These are phyloP conservation scores for Rutstroemia sp. DNA, from an alignment of 2,329 filamentous ascomycete species.

Conservation along the genomic window DNA sequence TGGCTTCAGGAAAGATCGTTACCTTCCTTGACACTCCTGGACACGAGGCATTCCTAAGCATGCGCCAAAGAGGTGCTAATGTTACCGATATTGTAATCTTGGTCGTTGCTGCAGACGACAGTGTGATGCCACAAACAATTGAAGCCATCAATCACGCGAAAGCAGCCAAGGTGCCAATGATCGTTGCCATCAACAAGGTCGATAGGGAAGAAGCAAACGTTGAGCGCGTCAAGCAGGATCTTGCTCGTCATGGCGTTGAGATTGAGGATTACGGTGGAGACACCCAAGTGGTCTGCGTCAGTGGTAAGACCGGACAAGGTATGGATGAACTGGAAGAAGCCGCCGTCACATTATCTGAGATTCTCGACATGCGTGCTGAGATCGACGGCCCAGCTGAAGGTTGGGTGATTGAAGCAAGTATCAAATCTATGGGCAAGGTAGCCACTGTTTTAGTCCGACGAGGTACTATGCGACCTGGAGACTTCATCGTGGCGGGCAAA, in stretches of 20 bases:
- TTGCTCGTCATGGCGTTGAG: constrained; percentile 75
- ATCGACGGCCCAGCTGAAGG: constrained; percentile 72
- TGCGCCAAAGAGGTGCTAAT: constrained; percentile 91
- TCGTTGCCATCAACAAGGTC: constrained; percentile 96
- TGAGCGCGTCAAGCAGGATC: constrained; percentile 80
- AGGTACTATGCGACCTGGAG: constrained; percentile 74
- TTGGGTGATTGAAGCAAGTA: constrained; percentile 86
- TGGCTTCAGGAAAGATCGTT: constrained; percentile 81
- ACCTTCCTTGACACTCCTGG: constrained; percentile 97
- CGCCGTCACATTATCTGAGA: constrained; percentile 75
- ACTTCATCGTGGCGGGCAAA: constrained; percentile 78
- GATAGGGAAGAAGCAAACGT: constrained; percentile 79
- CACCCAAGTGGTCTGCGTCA: constrained; percentile 83
- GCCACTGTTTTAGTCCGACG: constrained; percentile 85
- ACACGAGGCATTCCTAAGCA: constrained; percentile 89
- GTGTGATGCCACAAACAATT: constrained; percentile 93
- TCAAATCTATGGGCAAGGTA: constrained; percentile 75
- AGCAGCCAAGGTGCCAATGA: constrained; percentile 81
- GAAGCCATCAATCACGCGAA: constrained; percentile 94
- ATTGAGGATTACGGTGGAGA: constrained; percentile 95
- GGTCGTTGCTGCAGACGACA: constrained; percentile 93
- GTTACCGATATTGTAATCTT: constrained; percentile 96
- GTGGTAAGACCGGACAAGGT: constrained; percentile 86
- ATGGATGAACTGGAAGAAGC: constrained; percentile 92
- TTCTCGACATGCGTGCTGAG: constrained; percentile 84